Percentiles rank a stretch among this genome's conserved stretches.
Conservation (phyloP, 2,329 filamentous ascomycete genomes). For the Diplodia scrobiculata region DNA sequence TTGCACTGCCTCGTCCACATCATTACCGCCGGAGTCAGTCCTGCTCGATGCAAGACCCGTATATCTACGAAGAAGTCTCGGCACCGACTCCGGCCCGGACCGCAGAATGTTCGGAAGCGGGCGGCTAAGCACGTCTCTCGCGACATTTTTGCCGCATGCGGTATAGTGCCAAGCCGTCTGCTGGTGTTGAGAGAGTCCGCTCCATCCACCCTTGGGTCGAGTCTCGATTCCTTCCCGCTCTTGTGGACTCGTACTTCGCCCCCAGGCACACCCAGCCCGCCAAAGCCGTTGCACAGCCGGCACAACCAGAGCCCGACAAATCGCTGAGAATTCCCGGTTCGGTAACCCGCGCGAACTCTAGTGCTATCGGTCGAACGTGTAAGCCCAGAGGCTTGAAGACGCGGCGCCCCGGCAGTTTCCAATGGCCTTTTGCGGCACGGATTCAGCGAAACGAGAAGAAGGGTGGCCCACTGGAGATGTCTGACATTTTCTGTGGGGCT, state of each 20-base stretch:
- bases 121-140: conserved; percentile 3
- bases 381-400: not conserved
- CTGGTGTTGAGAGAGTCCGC: not conserved
- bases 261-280: not conserved
- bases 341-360: not conserved
- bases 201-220: not conserved
- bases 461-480: not conserved
- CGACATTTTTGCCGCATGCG: conserved; percentile 3
- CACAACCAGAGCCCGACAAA: not conserved
- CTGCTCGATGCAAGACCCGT: not conserved
- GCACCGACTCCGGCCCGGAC: not conserved
- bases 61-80: not conserved
- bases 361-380: not conserved
- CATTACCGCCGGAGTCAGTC: not conserved
- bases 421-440: not conserved
- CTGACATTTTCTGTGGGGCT: not conserved
- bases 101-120: not conserved
- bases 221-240: not conserved
- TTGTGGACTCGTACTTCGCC: not conserved
- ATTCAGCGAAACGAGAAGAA: not conserved
- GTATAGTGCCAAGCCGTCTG: not conserved
- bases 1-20: not conserved
- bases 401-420: not conserved
- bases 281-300: not conserved
- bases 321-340: not conserved